Evolutionary conservation across 306 rosid species (phyloP).

Genomic region (Castanea sativa): DNA sequence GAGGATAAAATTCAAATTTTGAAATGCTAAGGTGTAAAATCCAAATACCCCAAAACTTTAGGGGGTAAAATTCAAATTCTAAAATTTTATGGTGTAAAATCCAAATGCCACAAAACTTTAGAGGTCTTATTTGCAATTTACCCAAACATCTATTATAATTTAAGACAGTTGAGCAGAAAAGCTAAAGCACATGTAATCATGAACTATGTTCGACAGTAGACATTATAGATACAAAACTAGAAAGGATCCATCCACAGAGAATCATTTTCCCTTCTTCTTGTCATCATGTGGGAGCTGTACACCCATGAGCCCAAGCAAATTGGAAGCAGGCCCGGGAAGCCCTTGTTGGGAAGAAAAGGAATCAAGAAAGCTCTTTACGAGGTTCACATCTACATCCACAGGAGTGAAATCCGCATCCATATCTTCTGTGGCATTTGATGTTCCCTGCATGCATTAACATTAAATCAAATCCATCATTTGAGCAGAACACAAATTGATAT

Average conservation of each 20-base stretch:
- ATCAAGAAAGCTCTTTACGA: constrained; percentile 87
- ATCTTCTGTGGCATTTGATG: constrained; percentile 45
- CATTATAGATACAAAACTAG: neutral
- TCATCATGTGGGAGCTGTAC: constrained; percentile 70
- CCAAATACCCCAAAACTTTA: too few species aligned
- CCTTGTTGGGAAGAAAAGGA: constrained; percentile 96
- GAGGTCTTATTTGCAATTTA: too few species aligned
- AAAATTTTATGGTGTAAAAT: too few species aligned
- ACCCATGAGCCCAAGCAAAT: constrained; percentile 93
- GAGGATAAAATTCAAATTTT: too few species aligned
- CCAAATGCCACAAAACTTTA: too few species aligned
- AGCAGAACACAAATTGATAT: neutral
- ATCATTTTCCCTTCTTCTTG: constrained; percentile 62
- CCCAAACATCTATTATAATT: too few species aligned
- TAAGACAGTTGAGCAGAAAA: too few species aligned
- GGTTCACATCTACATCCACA: constrained; percentile 88
- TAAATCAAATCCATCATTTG: neutral
- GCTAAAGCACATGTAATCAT: neutral
- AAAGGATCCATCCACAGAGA: neutral
- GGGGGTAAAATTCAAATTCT: fast-evolving
- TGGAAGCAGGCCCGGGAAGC: constrained; percentile 99
- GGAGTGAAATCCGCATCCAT: constrained; percentile 87
- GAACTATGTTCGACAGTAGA: neutral
- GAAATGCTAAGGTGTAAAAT: too few species aligned
- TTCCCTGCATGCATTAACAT: constrained; percentile 52